Base-by-base conservation (phyloP, 75 land plant species). In the Ceratopteris richardii region DNA sequence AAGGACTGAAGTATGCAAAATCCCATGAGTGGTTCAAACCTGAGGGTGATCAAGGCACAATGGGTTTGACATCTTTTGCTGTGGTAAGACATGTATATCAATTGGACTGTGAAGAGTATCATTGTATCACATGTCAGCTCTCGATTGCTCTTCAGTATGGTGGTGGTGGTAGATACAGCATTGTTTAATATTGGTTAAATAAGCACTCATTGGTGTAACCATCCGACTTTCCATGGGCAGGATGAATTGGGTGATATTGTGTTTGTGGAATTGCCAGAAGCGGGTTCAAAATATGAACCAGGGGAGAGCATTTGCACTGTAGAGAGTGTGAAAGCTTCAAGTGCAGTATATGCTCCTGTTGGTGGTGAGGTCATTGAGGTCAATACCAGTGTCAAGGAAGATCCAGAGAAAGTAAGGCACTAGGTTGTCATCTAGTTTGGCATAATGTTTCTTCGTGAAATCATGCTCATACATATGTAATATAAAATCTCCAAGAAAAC, bases 11-110 rank as follows among this genome's bases (percentile, higher is more conserved):
- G 44, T 90, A 87, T 70, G 67, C 82, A 22, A 75, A 81, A 31
- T 68, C 93, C 24, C 96, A 87, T 69, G 97, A 91, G 63, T 91
- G 97, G 97, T 88, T 75, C 39, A 87, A 79, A 68, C 66, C 84
- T 39, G 88, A 91, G 23, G 86, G 83, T 19, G 73, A 63, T 27
- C 58, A 63, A 18, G 93, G 80, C 17, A 82, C 73, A 18, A 59
- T 91, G 13, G 93, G 93, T 27, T 84, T 91, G 69, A 87, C 85
- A n/a, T 85, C 84, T 55, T 88, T 88, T 75, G 98, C 98, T 39
- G 95, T 88, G 97, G 97, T 92, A 16, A 0, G 53, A 56, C n/a
- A 24, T 13, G 23, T 4, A 2, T 22, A 4, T 54, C 12, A 4
- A 2, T 54, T 17, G 3, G 14, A 24, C 23, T 2, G 2, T 24